These are phyloP conservation scores for Talaromyces stipitatus DNA, from an alignment of 495 filamentous ascomycete species.

Conservation along the genomic window DNA sequence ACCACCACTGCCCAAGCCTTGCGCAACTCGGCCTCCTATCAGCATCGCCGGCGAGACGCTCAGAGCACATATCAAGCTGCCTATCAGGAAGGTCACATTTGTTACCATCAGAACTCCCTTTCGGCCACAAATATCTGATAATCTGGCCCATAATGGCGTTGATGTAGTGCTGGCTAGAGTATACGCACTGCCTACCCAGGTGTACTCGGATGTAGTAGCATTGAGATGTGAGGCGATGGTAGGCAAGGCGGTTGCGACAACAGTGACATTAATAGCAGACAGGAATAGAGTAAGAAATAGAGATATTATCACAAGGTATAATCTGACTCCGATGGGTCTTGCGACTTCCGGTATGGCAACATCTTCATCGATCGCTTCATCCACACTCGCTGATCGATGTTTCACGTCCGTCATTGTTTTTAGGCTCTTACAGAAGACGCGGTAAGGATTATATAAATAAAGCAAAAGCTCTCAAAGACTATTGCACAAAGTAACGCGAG, in stretches of 20 bases:
- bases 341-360: background rate
- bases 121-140: conserved; percentile 67
- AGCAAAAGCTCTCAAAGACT: background rate
- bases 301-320: background rate
- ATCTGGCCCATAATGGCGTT: conserved; percentile 58
- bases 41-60: conserved; percentile 43
- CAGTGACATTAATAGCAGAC: conserved; percentile 40
- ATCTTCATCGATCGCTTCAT: background rate
- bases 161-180: conserved; percentile 49
- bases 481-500: background rate
- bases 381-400: background rate
- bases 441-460: background rate
- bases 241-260: conserved; percentile 32
- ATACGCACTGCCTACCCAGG: conserved; percentile 57
- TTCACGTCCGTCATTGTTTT: background rate
- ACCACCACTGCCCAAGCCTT: conserved; percentile 29
- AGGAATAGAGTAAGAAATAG: conserved; percentile 28
- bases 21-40: conserved; percentile 23
- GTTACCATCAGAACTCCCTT: conserved; percentile 61
- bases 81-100: conserved; percentile 57
- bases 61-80: conserved; percentile 53
- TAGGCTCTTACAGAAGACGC: background rate
- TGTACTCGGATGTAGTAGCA: conserved; percentile 45
- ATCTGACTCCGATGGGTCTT: background rate
- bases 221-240: conserved; percentile 48